Evolutionary conservation across 2,329 filamentous ascomycete genomes (phyloP), one percentile per base, ranked within the genome.

Genomic region (Chrysoporthe cubensis): DNA sequence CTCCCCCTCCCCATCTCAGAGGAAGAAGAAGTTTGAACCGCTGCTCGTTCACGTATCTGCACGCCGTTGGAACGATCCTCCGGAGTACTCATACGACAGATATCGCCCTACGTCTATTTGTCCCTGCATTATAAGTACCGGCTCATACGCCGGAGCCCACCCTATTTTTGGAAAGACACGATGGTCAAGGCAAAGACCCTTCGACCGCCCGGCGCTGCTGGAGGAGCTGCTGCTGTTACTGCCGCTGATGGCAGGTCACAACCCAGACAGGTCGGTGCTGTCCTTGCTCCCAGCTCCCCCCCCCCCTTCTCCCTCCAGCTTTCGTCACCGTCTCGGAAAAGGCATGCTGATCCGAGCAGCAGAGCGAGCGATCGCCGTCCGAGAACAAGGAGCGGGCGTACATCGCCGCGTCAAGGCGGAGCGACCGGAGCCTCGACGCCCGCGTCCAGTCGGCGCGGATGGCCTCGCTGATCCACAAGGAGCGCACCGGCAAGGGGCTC

Each of bases 351-450:
- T 54, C 40, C 40, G 26, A n/a, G 40, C 14, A 37, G 4, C 67
- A 92, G 88, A 91, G 90, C 3, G 90, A 93, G 78, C 83, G 91
- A 56, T 92, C 90, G 2, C 91, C 93, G 71, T 90, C 92, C 73
- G 91, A 94, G 78, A 94, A 95, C 73, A 90, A 93, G 75, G 92
- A 95, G 78, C 86, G 94, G 75, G 94, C 94, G 32, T 97, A 96
- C 77, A 96, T 97, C 73, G 94, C 94, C 14, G 94, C 94, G 3
- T 97, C 95, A 6, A 85, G 94, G 71, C 86, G 95, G 71, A 91
- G 91, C 73, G 95, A 97, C 75, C 89, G 94, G 65, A 95, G 91
- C 75, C 81, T 97, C 18, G 94, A 97, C 78, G 94, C 94, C 16
- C 89, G 94, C 37, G 87, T 97, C 21, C 92, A 97, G 76, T 97